Base-by-base conservation (phyloP, 2,329 filamentous ascomycete genomes). In the Emergomyces orientalis region DNA sequence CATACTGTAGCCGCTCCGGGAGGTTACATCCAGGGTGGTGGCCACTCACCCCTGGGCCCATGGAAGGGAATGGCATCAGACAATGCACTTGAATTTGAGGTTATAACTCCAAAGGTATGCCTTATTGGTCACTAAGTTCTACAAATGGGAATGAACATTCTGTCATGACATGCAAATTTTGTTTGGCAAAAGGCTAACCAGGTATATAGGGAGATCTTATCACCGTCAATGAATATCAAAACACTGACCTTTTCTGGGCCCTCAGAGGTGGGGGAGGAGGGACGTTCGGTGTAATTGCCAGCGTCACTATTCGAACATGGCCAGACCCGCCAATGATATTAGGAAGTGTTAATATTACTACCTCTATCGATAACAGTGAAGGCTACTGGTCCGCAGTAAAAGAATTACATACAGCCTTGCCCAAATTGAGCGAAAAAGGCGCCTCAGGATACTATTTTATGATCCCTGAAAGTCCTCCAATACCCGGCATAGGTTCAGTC, bases 191-290 rank as follows among this genome's bases (percentile, higher is more conserved):
- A 43, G n/a, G 14, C 22, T 58, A 58, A 58, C 55, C 8, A 9
- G 30, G 25, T 41, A 39, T 60, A 34, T 39, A 60, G 58, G 83
- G 84, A 2, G 63, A 76, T n/a, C 67, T 80, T n/a, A 65, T 85
- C 1, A 78, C 71, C 1, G 83, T 82, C 0, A 80, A 75, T 1
- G 76, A 74, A 0, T 68, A 67, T 0, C 64, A 80, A 41, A 82
- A 87, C 65, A 63, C 74, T 0, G 85, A 87, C 58, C 74, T 88
- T 1, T 87, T 84, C 74, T 88, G 84, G 85, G 86, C 85, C 0
- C 71, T 87, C 0, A 76, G 77, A 52, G 84, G 84, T 3, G 84
- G 85, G 0, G 84, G 85, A 1, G 81, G 79, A 7, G 82, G 83
- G n/a, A 86, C 78, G 37, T 87, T 81, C 65, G 84, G 77, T 3